Evolutionary conservation across 1,139 yeast species (phyloP).

Genomic region (Hyphopichia khmerensis): DNA sequence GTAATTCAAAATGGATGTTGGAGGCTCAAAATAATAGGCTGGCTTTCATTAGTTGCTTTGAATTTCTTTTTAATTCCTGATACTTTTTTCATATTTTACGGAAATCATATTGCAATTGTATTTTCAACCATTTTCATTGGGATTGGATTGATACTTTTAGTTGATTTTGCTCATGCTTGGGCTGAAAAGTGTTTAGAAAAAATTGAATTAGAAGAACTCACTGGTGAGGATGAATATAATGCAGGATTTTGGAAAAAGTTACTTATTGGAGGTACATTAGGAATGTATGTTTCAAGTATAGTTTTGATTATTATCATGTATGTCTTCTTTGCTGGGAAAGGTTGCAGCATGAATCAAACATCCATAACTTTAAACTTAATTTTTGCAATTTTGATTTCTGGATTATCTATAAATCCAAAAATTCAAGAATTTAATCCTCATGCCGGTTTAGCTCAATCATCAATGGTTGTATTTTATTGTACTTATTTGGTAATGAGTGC

Average conservation of each 20-base stretch:
- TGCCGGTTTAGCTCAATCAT: conserved; percentile 95
- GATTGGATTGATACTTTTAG: conserved; percentile 84
- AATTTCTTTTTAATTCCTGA: conserved; percentile 81
- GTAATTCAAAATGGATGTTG: conserved; percentile 89
- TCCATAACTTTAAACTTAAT: conserved; percentile 79
- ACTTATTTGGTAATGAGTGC: conserved; percentile 92
- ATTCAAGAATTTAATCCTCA: conserved; percentile 92
- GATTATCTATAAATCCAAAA: conserved; percentile 72
- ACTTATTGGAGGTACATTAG: conserved; percentile 80
- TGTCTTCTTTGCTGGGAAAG: conserved; percentile 76
- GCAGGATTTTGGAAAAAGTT: conserved; percentile 74
- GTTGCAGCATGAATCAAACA: conserved; percentile 88
- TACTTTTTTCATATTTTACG: conserved; percentile 82
- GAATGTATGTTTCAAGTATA: conserved; percentile 77
- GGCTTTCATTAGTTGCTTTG: conserved; percentile 56
- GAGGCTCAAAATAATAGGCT: conserved; percentile 69
- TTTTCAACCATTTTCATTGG: conserved; percentile 84
- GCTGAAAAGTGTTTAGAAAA: conserved; percentile 94
- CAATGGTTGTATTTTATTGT: conserved; percentile 93
- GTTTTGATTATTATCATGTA: conserved; percentile 78
- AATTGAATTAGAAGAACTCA: conserved; percentile 82
- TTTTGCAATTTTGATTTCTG: conserved; percentile 62
- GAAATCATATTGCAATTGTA: conserved; percentile 82
- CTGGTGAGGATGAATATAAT: conserved; percentile 47
- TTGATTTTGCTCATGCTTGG: conserved; percentile 98